A percentile compares a stretch with the other conserved stretches of the same genome.
These are phyloP conservation scores for Ustilago bromivora DNA, from an alignment of 1,284 basidiomycete species.

Conservation along the genomic window DNA sequence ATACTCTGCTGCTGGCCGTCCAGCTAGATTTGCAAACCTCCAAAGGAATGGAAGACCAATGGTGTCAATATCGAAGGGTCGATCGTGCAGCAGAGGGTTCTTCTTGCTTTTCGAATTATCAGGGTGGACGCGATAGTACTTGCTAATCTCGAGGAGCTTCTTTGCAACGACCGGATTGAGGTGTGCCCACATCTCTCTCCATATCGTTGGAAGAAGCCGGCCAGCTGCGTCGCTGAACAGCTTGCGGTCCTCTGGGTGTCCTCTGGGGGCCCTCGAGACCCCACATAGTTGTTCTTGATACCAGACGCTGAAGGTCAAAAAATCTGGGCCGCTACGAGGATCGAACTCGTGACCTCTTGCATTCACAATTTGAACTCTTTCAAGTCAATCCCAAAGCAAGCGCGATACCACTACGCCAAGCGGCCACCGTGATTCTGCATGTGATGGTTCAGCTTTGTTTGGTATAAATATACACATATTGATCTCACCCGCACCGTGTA, in stretches of 20 bases:
- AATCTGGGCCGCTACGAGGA: slow-evolving; percentile 53
- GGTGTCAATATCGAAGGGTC: slow-evolving; percentile 20
- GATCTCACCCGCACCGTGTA: rapidly evolving
- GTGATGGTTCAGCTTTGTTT: background rate
- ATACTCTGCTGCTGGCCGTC: background rate
- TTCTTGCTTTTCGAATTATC: slow-evolving; percentile 16
- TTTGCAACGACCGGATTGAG: background rate
- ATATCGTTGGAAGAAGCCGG: background rate
- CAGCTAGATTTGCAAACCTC: slow-evolving; percentile 6
- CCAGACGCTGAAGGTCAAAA: slow-evolving; percentile 8
- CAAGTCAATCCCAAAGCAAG: slow-evolving; percentile 42
- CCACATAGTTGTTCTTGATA: slow-evolving; percentile 17
- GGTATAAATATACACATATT: slow-evolving; percentile 12
- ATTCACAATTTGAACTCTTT: slow-evolving; percentile 5
- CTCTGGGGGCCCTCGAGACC: slow-evolving; percentile 3
- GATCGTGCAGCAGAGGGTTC: slow-evolving; percentile 16
- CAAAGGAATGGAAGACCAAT: slow-evolving; percentile 12
- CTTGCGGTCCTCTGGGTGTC: background rate
- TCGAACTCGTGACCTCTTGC: slow-evolving; percentile 61
- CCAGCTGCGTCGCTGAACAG: slow-evolving; percentile 10
- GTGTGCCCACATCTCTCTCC: slow-evolving; percentile 9
- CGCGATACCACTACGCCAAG: slow-evolving; percentile 61
- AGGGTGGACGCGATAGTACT: slow-evolving; percentile 7
- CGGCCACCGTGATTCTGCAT: slow-evolving; percentile 28
- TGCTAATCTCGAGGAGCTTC: slow-evolving; percentile 6